Conservation (phyloP, 768 basidiomycete genomes). For the Psilocybe cubensis region DNA sequence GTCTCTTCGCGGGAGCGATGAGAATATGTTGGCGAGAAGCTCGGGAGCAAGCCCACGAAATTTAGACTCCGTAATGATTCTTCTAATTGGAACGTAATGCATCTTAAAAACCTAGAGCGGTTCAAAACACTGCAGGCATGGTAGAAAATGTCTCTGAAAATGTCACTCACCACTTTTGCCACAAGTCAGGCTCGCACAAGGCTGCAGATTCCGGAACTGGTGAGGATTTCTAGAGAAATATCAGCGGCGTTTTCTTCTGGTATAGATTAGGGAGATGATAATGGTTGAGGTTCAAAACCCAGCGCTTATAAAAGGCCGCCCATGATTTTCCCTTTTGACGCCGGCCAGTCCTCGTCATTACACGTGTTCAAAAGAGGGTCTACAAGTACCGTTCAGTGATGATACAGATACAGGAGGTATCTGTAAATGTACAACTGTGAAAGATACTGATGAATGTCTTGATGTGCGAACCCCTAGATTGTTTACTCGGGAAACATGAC, state of each 20-base stretch:
- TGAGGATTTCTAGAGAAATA: neutral
- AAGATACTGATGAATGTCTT: neutral
- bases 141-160: neutral
- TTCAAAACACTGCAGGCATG: neutral
- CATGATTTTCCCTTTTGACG: constrained; percentile 14
- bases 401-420: neutral
- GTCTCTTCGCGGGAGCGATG: constrained; percentile 7
- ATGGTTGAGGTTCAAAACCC: constrained; percentile 2
- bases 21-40: constrained; percentile 16
- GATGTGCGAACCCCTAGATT: neutral
- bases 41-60: constrained; percentile 13
- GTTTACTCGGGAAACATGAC: neutral
- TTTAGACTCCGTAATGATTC: neutral
- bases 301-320: constrained; percentile 11
- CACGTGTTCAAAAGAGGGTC: constrained; percentile 6
- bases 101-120: neutral
- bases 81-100: neutral
- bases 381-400: neutral
- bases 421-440: neutral
- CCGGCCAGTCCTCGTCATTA: constrained; percentile 1
- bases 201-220: neutral
- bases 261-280: neutral
- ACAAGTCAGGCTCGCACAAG: neutral
- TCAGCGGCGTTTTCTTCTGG: neutral
- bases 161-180: neutral